These are phyloP conservation scores for Prinsepia uniflora DNA, from an alignment of 306 rosid genomes.

Conservation along the genomic window DNA sequence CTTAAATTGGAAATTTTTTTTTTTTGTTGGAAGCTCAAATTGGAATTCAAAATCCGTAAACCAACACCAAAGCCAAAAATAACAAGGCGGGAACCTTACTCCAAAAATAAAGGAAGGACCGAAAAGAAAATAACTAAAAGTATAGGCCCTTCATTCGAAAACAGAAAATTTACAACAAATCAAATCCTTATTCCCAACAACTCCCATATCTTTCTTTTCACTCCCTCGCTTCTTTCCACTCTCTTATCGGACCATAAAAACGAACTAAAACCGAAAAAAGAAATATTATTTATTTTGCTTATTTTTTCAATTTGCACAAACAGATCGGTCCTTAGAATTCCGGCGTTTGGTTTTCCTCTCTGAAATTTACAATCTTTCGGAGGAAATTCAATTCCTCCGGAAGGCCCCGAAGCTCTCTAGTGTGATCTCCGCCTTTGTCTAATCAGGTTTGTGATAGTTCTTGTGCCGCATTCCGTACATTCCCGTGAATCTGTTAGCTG, in stretches of 20 bases:
- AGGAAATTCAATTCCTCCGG: constrained; percentile 24
- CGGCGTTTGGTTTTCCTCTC: constrained; percentile 14
- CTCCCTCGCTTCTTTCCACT: constrained; percentile 5
- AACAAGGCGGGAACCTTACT: constrained; percentile 38
- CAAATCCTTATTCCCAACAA: background rate
- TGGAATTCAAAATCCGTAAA: constrained; percentile 15
- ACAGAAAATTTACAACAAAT: background rate
- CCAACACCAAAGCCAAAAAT: constrained; percentile 8
- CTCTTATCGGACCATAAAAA: background rate
- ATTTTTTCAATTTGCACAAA: background rate
- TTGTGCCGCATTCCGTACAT: background rate
- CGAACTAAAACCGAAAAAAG: background rate
- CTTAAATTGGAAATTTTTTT: too few relatives aligned
- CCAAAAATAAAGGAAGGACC: constrained; percentile 25
- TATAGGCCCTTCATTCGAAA: background rate
- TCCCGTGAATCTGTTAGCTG: background rate
- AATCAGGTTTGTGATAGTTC: background rate
- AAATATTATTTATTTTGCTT: background rate
- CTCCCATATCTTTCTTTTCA: constrained; percentile 17
- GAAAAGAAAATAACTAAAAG: background rate
- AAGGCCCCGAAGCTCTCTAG: constrained; percentile 1
- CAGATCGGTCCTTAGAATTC: constrained; percentile 26
- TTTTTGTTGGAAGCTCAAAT: background rate
- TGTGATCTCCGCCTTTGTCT: background rate
- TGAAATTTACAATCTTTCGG: constrained; percentile 14